phyloP scores from a whole-genome alignment of 495 filamentous ascomycete species.

The Aspergillus olivimuriae region DNA sequence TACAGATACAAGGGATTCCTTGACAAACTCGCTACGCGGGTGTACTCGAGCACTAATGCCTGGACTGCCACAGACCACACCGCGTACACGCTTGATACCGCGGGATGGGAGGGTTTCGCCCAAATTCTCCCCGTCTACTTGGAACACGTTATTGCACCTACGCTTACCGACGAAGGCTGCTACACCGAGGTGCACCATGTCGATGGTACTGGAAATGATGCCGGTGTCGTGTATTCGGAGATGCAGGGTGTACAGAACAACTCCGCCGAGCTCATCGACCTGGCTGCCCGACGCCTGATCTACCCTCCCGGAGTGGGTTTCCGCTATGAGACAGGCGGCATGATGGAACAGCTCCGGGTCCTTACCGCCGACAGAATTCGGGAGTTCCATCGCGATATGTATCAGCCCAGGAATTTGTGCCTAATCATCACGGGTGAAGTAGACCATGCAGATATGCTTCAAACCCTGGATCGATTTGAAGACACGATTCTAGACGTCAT shows the following conservation, averaged over 20 bases:
- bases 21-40: constrained; percentile 85
- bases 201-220: constrained; percentile 87
- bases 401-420: constrained; percentile 93
- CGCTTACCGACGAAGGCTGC: constrained; percentile 84
- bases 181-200: constrained; percentile 96
- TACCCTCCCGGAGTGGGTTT: constrained; percentile 91
- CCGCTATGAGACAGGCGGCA: constrained; percentile 92
- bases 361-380: constrained; percentile 85
- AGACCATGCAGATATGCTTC: constrained; percentile 71
- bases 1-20: constrained; percentile 92
- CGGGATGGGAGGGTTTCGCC: constrained; percentile 94
- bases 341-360: constrained; percentile 86
- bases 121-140: constrained; percentile 93
- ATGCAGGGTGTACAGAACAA: constrained; percentile 95
- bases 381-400: constrained; percentile 92
- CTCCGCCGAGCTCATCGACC: constrained; percentile 74
- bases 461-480: constrained; percentile 82
- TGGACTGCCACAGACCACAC: constrained; percentile 94
- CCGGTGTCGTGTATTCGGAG: constrained; percentile 96
- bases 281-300: constrained; percentile 65
- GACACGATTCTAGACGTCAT: constrained; percentile 76
- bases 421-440: constrained; percentile 85
- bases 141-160: constrained; percentile 88
- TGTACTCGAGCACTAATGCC: constrained; percentile 92
- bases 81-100: constrained; percentile 90